A percentile compares a stretch with the other conserved stretches of the same genome.
phyloP scores from a whole-genome alignment of 768 basidiomycete species.

The Boletus pseudo-olivaceus region DNA sequence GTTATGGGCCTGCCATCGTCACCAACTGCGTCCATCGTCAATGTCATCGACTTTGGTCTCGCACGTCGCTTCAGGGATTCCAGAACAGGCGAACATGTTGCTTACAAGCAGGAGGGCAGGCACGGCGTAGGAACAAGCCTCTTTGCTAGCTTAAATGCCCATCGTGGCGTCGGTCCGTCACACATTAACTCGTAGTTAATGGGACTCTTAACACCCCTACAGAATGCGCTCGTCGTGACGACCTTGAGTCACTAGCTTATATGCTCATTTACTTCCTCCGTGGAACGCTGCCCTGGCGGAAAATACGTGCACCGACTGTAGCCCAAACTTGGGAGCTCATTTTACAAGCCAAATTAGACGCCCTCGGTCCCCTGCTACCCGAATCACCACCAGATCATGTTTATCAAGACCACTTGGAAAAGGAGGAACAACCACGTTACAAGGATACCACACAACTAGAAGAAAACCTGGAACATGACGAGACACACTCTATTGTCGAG shows the following conservation, averaged over 20 bases:
- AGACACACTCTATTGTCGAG: conserved; percentile 12
- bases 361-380: conserved; percentile 35
- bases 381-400: conserved; percentile 12
- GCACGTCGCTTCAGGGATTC: conserved; percentile 75
- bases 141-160: conserved; percentile 73
- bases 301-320: conserved; percentile 62
- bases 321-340: conserved; percentile 76
- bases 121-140: conserved; percentile 79
- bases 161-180: conserved; percentile 66
- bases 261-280: conserved; percentile 82
- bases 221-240: conserved; percentile 77
- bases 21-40: conserved; percentile 68
- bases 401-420: conserved; percentile 3
- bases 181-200: neutral
- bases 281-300: conserved; percentile 76
- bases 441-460: conserved; percentile 11
- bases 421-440: neutral
- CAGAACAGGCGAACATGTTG: conserved; percentile 61
- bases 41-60: conserved; percentile 89
- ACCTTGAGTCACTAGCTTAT: conserved; percentile 77
- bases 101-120: conserved; percentile 66
- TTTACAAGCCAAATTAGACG: conserved; percentile 65
- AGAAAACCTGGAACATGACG: conserved; percentile 7
- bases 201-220: neutral
- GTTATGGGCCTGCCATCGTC: conserved; percentile 77